Evolutionary conservation across 345 rosid genomes (phyloP).

Genomic region (Brassica nigra): DNA sequence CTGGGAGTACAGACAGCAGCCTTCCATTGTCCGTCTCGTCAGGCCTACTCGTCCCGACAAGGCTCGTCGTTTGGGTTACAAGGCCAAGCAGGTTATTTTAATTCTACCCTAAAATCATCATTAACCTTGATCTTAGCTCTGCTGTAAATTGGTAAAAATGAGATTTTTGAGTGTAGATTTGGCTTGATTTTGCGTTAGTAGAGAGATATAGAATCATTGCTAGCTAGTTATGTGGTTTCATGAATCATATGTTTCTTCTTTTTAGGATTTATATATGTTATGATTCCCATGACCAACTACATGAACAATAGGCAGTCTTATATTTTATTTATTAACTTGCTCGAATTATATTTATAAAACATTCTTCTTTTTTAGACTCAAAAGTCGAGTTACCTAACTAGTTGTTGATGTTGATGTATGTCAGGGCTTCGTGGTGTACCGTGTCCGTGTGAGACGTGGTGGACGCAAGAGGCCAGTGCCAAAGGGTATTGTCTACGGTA

Average conservation of each 20-base stretch:
- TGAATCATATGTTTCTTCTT: not conserved
- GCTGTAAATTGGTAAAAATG: not conserved
- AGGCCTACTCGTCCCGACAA: conserved; percentile 3
- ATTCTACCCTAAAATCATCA: not conserved
- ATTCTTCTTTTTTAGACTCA: not conserved
- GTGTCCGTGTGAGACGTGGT: conserved; percentile 2
- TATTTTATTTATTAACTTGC: not conserved
- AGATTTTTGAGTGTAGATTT: not conserved
- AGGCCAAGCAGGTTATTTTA: not conserved
- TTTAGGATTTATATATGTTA: too few species aligned
- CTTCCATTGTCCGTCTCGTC: not conserved
- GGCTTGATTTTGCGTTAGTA: not conserved
- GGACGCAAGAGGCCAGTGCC: conserved; percentile 7
- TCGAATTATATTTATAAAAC: too few species aligned
- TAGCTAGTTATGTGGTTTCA: not conserved
- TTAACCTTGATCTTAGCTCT: not conserved
- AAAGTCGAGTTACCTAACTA: not conserved
- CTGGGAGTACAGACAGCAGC: conserved; percentile 8
- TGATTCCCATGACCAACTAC: too few species aligned
- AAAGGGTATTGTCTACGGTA: conserved; percentile 1
- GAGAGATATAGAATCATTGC: not conserved
- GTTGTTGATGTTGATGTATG: not conserved
- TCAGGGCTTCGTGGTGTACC: not conserved
- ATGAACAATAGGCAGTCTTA: too few species aligned
- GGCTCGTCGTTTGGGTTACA: conserved; percentile 1